These are phyloP conservation scores for Fusarium xylarioides DNA, from an alignment of 2,329 filamentous ascomycete species.

Conservation along the genomic window DNA sequence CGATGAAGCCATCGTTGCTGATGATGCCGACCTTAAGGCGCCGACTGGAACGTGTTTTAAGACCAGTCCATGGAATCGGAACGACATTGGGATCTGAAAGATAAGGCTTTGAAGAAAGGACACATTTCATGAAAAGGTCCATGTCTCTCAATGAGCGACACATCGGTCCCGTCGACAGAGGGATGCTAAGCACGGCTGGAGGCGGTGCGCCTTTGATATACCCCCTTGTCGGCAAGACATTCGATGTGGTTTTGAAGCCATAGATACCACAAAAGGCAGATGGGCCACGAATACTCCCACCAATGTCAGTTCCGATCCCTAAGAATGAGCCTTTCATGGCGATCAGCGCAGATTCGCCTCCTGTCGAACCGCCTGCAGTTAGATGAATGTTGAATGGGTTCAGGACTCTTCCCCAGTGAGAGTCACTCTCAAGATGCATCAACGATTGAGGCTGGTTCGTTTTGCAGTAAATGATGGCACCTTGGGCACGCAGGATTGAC, in stretches of 20 bases:
- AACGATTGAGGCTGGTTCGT: conserved; percentile 68
- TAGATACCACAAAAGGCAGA: conserved; percentile 20
- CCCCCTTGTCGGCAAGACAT: conserved; percentile 15
- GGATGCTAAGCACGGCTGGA: conserved; percentile 46
- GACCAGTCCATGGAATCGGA: conserved; percentile 45
- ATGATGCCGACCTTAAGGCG: conserved; percentile 55
- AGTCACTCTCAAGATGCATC: conserved; percentile 62
- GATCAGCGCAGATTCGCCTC: conserved; percentile 57
- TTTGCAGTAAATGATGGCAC: conserved; percentile 73
- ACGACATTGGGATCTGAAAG: conserved; percentile 43
- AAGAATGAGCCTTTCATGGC: conserved; percentile 42
- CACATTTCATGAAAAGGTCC: conserved; percentile 30
- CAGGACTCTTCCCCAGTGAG: conserved; percentile 67
- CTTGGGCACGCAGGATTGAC: conserved; percentile 64
- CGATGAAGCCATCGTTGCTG: conserved; percentile 48
- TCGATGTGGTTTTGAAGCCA: conserved; percentile 20
- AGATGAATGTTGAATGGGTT: conserved; percentile 68
- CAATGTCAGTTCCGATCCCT: conserved; percentile 15
- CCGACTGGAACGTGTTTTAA: conserved; percentile 11
- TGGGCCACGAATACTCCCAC: conserved; percentile 13
- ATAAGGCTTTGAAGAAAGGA: conserved; percentile 28
- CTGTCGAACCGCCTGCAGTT: conserved; percentile 69
- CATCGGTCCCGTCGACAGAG: conserved; percentile 34
- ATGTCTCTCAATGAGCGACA: conserved; percentile 38
- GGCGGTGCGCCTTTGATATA: conserved; percentile 33